Conservation (phyloP, 2,329 filamentous ascomycete species). For the Pseudopithomyces chartarum region DNA sequence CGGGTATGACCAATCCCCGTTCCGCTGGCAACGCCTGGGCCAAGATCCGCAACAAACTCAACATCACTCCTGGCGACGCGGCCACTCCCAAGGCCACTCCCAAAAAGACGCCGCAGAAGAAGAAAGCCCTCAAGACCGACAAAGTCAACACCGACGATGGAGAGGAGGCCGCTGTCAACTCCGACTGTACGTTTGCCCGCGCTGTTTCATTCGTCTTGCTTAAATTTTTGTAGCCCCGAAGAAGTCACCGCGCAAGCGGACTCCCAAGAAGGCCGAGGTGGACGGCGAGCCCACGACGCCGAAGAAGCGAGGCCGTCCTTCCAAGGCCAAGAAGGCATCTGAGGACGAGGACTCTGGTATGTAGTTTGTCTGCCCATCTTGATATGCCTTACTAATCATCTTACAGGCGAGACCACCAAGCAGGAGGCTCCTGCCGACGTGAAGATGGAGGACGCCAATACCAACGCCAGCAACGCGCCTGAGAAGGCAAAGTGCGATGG, state of each 20-base stretch:
- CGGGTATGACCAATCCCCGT: constrained; percentile 43
- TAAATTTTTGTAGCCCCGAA: constrained; percentile 24
- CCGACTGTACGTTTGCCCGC: constrained; percentile 9
- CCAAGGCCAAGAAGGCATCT: constrained; percentile 27
- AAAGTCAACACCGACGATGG: not conserved
- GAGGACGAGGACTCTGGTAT: constrained; percentile 25
- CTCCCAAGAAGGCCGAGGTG: constrained; percentile 36
- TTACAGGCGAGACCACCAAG: constrained; percentile 14
- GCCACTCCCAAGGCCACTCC: constrained; percentile 15
- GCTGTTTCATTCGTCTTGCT: not conserved
- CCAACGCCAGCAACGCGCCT: not conserved
- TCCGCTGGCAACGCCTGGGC: constrained; percentile 46
- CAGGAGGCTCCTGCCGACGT: constrained; percentile 2
- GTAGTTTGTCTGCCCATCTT: not conserved
- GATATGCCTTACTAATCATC: constrained; percentile 7
- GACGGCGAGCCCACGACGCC: constrained; percentile 33
- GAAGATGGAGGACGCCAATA: not conserved
- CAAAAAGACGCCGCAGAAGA: constrained; percentile 28
- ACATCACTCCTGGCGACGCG: constrained; percentile 14
- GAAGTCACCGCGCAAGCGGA: constrained; percentile 38
- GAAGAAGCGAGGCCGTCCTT: constrained; percentile 37
- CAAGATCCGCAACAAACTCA: constrained; percentile 41
- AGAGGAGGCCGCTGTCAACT: constrained; percentile 14
- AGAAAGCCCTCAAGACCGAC: constrained; percentile 21
- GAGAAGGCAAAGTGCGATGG: not conserved